phyloP scores from a whole-genome alignment of 1,139 yeast genomes.

The Blastobotrys buckinghamii region DNA sequence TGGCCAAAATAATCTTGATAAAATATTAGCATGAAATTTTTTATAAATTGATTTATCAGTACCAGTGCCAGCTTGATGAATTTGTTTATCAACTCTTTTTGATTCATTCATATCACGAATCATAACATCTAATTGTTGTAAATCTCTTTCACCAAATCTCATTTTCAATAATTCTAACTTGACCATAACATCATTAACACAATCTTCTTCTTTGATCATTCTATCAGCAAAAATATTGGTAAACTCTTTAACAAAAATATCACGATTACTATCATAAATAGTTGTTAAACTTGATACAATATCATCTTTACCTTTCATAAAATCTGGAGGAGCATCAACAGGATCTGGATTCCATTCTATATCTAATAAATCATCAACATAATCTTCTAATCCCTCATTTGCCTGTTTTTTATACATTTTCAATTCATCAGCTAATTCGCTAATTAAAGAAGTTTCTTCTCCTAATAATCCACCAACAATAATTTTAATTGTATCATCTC shows the following conservation, averaged over 20 bases:
- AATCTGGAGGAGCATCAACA: conserved; percentile 86
- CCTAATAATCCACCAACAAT: conserved; percentile 69
- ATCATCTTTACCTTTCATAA: conserved; percentile 56
- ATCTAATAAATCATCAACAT: conserved; percentile 38
- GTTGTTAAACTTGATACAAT: conserved; percentile 67
- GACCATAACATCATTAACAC: conserved; percentile 33
- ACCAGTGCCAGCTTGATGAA: conserved; percentile 18
- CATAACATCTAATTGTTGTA: conserved; percentile 79
- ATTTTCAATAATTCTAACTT: conserved; percentile 52
- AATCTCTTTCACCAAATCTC: conserved; percentile 60
- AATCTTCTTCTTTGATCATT: conserved; percentile 43
- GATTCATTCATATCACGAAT: conserved; percentile 53
- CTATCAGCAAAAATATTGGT: conserved; percentile 58
- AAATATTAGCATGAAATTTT: conserved; percentile 31
- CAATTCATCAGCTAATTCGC: conserved; percentile 33
- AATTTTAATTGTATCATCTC: conserved; percentile 67
- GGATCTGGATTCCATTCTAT: conserved; percentile 86
- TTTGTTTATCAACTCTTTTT: conserved; percentile 24
- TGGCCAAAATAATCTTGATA: conserved; percentile 48
- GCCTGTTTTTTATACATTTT: conserved; percentile 3
- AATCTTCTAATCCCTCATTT: conserved; percentile 32
- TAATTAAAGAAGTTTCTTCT: conserved; percentile 27
- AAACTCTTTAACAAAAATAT: conserved; percentile 67
- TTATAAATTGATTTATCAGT: conserved; percentile 1
- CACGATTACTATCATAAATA: conserved; percentile 65